Evolutionary conservation across 116 monocot genomes (phyloP), one percentile per base, ranked within the genome.

Genomic region (Cymodocea nodosa): DNA sequence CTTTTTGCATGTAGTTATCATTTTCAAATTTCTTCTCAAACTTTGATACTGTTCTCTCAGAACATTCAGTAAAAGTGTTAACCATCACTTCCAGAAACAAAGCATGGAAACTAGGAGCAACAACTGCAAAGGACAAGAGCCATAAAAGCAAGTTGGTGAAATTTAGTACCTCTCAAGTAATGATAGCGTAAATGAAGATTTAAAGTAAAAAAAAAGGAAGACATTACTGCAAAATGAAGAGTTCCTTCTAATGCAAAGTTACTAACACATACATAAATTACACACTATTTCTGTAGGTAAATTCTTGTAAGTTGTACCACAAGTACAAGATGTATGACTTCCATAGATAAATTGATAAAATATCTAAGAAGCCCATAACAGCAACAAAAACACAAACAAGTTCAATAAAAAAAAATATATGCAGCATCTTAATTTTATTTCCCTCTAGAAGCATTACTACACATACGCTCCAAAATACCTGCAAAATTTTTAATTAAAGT

Each of bases 31-130:
- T 77, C 40, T 77, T 77, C 62, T 92, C 98, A 74, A 98, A 76
- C 70, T 98, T 98, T 62, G 35, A 78, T 56, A 92, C 76, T 0
- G 89, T 84, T 84, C 89, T 89, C 70, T 86, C 86, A 23, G 98
- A 84, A 81, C 92, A 98, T 30, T 84, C 62, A 15, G 79, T 79
- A 64, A 98, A 98, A 52, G 81, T 69, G 60, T 77, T 86, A 15
- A 92, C 84, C 98, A 98, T 98, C 3, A 92, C 79, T 64, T 92
- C 92, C 10, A 98, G 67, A 71, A 86, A 98, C 10, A 80, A 71
- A 62, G 98, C 71, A 86, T 98, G 98, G 80, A 98, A 98, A 15
- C 78, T 86, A 71, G 98, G 98, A 64, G 89, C 86, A 84, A 98
- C 87, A 75, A 98, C 98, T 98, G 89, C 71, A 85, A 76, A 0